Base-by-base conservation (phyloP, 83 land plant genomes). In the Picea abies region DNA sequence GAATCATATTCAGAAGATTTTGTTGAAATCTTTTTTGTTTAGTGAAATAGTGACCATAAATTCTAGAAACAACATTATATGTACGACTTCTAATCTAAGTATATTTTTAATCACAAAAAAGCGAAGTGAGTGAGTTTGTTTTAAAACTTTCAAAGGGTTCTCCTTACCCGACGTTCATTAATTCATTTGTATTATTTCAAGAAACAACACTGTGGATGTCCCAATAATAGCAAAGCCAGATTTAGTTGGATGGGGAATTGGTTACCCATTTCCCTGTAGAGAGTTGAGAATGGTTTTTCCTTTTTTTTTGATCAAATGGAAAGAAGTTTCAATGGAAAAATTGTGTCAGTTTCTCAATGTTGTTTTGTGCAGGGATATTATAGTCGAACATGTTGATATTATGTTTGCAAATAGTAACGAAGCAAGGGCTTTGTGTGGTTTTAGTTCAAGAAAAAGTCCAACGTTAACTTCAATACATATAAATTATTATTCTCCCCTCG, bases 371-470 rank as follows among this genome's bases (percentile, higher is more conserved):
- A 97, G 99, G 99, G 95, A 97, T 84, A 89, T 97, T 23, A 92
- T 97, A 61, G 91, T 77, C 6, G 82, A 92, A 73, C 87, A 90
- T 78, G 96, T 98, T 39, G 99, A 95, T 83, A 92, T 97, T 39
- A 72, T 97, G 2, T 97, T 95, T 87, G 92, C 96, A 52, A 97
- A 97, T 84, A 85, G 88, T 73, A 88, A 88, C 77, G 99, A 97
- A 82, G 99, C 99, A 32, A 86, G 86, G 85, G 88, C 98, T 63
- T 76, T 97, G 32, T 92, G 96, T 83, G 82, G 89, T 3, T 92
- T 92, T 78, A 79, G 94, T 58, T 64, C 90, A 17, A 78, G 84
- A 9, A 88, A 87, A 60, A 92, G 90, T 83, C 91, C 99, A 37
- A 61, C 73, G 8, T 82, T 92, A 47, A 89, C 98, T 32, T 84